phyloP scores from a whole-genome alignment of 345 rosid species.

The Corchorus capsularis region DNA sequence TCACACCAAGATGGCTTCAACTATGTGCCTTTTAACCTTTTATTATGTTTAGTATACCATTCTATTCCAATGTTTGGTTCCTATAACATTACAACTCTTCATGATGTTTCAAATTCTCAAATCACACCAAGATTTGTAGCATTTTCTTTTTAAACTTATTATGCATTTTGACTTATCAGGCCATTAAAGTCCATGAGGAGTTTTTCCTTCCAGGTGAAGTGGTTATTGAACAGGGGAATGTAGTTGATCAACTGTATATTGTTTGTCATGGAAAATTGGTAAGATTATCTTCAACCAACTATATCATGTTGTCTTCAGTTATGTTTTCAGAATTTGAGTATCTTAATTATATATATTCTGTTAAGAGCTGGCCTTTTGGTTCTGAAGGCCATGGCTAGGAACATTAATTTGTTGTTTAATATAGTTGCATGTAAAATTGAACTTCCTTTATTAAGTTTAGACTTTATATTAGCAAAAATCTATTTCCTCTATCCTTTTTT shows the following conservation, averaged over 20 bases:
- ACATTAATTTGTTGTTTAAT: too few species aligned
- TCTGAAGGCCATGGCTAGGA: too few species aligned
- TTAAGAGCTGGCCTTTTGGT: background rate
- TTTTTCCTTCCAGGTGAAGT: slow-evolving; percentile 84
- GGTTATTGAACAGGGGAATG: slow-evolving; percentile 68
- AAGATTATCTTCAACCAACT: slow-evolving; percentile 20
- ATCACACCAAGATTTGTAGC: background rate
- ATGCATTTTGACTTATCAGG: slow-evolving; percentile 40
- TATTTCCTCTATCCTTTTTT: too few species aligned
- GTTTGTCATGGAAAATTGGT: slow-evolving; percentile 82
- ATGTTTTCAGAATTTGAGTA: background rate
- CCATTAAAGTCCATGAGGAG: slow-evolving; percentile 69
- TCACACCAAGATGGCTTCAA: background rate
- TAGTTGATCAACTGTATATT: slow-evolving; percentile 74
- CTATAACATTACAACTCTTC: background rate
- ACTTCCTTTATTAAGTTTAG: too few species aligned
- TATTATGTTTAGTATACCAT: background rate
- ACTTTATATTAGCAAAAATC: too few species aligned
- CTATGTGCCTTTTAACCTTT: background rate
- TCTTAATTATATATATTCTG: background rate
- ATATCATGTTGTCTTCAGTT: background rate
- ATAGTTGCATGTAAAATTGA: too few species aligned
- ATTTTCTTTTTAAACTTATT: background rate
- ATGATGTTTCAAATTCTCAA: background rate
- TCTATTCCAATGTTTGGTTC: background rate